Conservation (phyloP, 148 eudicot species). For the Chenopodium suecicum region DNA sequence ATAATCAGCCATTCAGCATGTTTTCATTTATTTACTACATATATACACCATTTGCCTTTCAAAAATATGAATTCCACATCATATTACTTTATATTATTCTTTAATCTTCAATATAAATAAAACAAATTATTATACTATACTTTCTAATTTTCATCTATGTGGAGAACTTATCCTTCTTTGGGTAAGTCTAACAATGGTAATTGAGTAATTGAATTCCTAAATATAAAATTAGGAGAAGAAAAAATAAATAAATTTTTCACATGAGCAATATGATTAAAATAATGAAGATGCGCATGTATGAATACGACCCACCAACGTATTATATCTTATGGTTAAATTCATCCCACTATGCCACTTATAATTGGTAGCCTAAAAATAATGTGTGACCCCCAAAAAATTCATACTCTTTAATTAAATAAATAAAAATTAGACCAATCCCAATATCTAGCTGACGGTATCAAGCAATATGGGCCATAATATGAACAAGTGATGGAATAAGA, state of each 20-base stretch:
- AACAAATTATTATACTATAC: not conserved
- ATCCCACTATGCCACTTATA: not conserved
- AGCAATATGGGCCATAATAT: not conserved
- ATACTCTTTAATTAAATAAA: not conserved
- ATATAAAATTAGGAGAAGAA: not conserved
- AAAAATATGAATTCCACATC: not conserved
- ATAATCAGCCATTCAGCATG: too few relatives aligned
- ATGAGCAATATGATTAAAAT: constrained; percentile 2
- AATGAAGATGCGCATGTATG: not conserved
- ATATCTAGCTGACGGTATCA: not conserved
- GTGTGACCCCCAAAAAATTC: not conserved
- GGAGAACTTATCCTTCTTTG: constrained; percentile 4
- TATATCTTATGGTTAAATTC: not conserved
- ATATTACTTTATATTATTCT: not conserved
- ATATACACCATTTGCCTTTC: not conserved
- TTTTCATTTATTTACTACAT: too few relatives aligned
- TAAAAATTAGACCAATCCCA: not conserved
- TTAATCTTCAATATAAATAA: not conserved
- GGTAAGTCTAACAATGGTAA: not conserved
- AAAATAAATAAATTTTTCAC: not conserved
- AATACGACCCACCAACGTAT: constrained; percentile 19
- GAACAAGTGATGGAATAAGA: not conserved
- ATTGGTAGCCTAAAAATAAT: not conserved
- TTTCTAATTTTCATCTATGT: not conserved
- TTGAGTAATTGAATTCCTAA: not conserved